Evolutionary conservation across 306 rosid species (phyloP).

Genomic region (Macrotyloma uniflorum): DNA sequence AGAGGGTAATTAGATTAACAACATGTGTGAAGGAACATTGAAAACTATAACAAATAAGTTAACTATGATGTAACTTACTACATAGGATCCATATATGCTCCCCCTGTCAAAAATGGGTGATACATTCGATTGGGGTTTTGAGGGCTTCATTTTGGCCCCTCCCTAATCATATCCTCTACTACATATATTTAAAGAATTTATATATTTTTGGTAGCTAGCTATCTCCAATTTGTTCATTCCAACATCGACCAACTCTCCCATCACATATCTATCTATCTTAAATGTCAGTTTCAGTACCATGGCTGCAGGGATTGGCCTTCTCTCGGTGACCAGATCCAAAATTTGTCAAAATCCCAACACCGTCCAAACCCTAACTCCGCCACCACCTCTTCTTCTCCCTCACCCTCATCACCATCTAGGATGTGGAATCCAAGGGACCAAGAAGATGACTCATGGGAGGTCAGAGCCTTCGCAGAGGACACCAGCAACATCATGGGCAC

Average conservation of each 20-base stretch:
- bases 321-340: conserved; percentile 60
- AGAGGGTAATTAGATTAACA: not conserved
- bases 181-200: conserved; percentile 30
- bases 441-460: conserved; percentile 87
- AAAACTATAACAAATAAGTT: not conserved
- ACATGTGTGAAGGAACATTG: not conserved
- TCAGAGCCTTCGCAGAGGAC: conserved; percentile 76
- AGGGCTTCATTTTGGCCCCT: conserved; percentile 56
- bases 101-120: conserved; percentile 49
- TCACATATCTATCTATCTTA: conserved; percentile 46
- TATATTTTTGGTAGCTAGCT: not conserved
- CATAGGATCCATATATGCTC: conserved; percentile 38
- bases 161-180: not conserved
- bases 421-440: conserved; percentile 69
- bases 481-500: conserved; percentile 68
- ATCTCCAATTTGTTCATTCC: conserved; percentile 39
- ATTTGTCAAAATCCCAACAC: conserved; percentile 46
- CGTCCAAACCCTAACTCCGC: conserved; percentile 48
- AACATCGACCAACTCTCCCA: conserved; percentile 30
- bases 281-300: conserved; percentile 58
- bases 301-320: conserved; percentile 70
- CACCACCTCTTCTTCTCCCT: not conserved
- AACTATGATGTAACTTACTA: conserved; percentile 16
- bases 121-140: conserved; percentile 45
- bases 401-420: conserved; percentile 11